A percentile compares a stretch with the other conserved stretches of the same genome.
Evolutionary conservation across 225 moss, liverwort and hornwort genomes (phyloP).

Genomic region (Pseudisothecium myosuroides): DNA sequence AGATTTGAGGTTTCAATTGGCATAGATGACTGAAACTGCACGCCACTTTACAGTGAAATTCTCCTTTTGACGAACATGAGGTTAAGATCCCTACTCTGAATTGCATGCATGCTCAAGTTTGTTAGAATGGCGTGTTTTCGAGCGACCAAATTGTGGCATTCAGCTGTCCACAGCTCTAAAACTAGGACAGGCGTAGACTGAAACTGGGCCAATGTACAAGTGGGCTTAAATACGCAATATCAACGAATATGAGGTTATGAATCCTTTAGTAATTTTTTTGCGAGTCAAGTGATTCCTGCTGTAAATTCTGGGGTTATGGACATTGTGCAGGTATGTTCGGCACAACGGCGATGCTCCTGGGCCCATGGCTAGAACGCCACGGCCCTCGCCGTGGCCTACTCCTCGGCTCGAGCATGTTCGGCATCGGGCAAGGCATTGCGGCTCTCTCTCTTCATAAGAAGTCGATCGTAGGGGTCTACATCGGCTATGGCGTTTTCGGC

Average conservation of each 20-base stretch:
- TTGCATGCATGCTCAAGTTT: not conserved
- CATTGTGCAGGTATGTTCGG: slow-evolving; percentile 53
- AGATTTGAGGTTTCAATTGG: not conserved
- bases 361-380: slow-evolving; percentile 62
- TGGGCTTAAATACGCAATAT: not conserved
- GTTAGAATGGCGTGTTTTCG: not conserved
- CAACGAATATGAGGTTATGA: not conserved
- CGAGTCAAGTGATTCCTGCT: not conserved
- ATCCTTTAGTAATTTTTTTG: not conserved
- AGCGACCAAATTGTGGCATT: not conserved
- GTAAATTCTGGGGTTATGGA: not conserved
- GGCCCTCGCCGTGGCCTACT: slow-evolving; percentile 53
- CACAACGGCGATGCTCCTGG: slow-evolving; percentile 49
- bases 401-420: slow-evolving; percentile 38
- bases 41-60: not conserved
- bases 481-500: slow-evolving; percentile 28
- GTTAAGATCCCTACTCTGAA: not conserved
- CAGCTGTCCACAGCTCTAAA: too few relatives aligned
- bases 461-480: slow-evolving; percentile 37
- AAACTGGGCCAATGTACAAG: not conserved
- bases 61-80: not conserved
- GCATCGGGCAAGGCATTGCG: slow-evolving; percentile 19
- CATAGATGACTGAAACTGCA: not conserved
- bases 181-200: not conserved
- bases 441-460: slow-evolving; percentile 26